Conservation (phyloP, 192 early-diverging fungal species). For the Linnemannia exigua region DNA sequence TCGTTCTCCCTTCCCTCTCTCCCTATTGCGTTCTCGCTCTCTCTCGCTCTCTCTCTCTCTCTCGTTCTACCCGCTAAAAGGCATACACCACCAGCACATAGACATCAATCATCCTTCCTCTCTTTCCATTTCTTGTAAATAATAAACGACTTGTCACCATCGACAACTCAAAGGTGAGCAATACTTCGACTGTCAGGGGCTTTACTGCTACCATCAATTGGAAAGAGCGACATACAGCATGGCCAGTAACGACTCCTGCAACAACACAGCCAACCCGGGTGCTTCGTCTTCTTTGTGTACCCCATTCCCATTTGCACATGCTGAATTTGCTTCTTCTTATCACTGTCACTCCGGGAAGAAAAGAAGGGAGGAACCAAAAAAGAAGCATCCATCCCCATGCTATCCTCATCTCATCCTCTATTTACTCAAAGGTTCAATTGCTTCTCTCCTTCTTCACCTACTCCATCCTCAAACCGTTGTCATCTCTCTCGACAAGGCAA, state of each 20-base stretch:
- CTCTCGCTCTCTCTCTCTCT: neutral
- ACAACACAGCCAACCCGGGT: slow-evolving; percentile 3
- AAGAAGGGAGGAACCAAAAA: too few species aligned
- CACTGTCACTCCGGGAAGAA: neutral
- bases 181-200: neutral
- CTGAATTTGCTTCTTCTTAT: neutral
- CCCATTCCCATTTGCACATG: neutral
- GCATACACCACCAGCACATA: neutral
- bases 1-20: neutral
- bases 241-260: too few species aligned
- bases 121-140: neutral
- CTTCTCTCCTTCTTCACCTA: neutral
- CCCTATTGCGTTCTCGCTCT: neutral
- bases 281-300: neutral
- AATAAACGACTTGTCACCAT: neutral
- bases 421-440: neutral
- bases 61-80: neutral
- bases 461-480: too few species aligned
- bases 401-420: neutral
- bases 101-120: neutral
- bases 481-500: neutral
- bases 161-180: neutral
- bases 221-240: too few species aligned
- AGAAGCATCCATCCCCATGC: neutral
- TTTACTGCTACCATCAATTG: too few species aligned